Conservation (phyloP, 371 early-diverging fungal species). For the Circinella minor region DNA sequence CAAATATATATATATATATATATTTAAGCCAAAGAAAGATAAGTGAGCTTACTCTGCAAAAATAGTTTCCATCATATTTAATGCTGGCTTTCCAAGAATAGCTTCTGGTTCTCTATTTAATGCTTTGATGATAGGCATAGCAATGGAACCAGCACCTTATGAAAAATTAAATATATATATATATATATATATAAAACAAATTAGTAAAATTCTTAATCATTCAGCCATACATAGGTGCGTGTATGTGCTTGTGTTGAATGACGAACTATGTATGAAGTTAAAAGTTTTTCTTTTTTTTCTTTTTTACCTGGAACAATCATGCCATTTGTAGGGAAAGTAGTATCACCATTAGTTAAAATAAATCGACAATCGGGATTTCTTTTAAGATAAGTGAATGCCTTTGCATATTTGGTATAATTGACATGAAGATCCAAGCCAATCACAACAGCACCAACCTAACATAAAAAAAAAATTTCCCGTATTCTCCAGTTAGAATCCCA, state of each 20-base stretch:
- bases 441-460: constrained; percentile 83
- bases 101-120: constrained; percentile 75
- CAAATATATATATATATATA: no score
- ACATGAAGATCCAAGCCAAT: constrained; percentile 88
- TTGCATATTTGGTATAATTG: constrained; percentile 89
- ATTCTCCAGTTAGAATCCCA: background rate
- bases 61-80: constrained; percentile 91
- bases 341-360: constrained; percentile 93
- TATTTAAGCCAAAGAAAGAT: background rate
- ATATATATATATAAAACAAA: background rate
- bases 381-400: constrained; percentile 84
- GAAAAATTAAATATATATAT: no score
- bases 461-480: background rate
- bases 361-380: constrained; percentile 77
- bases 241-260: no score
- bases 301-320: constrained; percentile 73
- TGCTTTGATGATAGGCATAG: constrained; percentile 74
- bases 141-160: constrained; percentile 82
- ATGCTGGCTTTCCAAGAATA: constrained; percentile 93
- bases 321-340: constrained; percentile 85
- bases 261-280: no score
- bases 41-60: constrained; percentile 58
- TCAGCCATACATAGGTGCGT: no score
- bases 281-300: no score
- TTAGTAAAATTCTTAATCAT: background rate